A percentile compares a stretch with the other conserved stretches of the same genome.
These are phyloP conservation scores for Cerioporus squamosus DNA, from an alignment of 1,284 basidiomycete genomes.

Conservation along the genomic window DNA sequence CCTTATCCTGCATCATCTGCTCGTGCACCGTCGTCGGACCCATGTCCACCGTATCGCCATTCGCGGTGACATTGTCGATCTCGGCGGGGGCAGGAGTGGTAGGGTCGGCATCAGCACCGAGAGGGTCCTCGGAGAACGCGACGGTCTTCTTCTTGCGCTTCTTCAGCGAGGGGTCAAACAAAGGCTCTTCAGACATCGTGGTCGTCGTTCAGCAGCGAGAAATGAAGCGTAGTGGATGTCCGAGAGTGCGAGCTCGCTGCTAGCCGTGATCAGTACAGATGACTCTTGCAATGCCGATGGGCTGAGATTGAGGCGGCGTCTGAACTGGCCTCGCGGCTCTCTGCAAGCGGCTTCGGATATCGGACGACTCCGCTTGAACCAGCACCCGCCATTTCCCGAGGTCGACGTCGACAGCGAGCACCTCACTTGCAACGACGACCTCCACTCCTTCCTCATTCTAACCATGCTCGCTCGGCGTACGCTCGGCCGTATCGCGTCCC, in stretches of 20 bases:
- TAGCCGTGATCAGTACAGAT: slow-evolving; percentile 19
- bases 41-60: slow-evolving; percentile 72
- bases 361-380: slow-evolving; percentile 24
- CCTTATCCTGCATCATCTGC: slow-evolving; percentile 62
- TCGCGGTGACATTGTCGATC: slow-evolving; percentile 68
- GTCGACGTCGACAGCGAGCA: slow-evolving; percentile 23
- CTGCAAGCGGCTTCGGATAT: neutral
- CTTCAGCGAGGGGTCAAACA: slow-evolving; percentile 84
- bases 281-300: slow-evolving; percentile 15
- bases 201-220: slow-evolving; percentile 2
- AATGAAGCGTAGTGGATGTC: slow-evolving; percentile 22
- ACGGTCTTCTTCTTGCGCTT: slow-evolving; percentile 88
- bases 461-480: slow-evolving; percentile 68
- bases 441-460: slow-evolving; percentile 23
- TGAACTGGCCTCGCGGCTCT: neutral
- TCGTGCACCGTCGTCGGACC: slow-evolving; percentile 77
- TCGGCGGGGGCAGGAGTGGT: slow-evolving; percentile 73
- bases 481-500: slow-evolving; percentile 62
- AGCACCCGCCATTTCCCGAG: slow-evolving; percentile 27
- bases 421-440: slow-evolving; percentile 23
- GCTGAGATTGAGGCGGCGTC: slow-evolving; percentile 14
- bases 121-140: slow-evolving; percentile 81
- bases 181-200: slow-evolving; percentile 67
- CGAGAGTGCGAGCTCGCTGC: slow-evolving; percentile 14
- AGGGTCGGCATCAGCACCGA: slow-evolving; percentile 83